phyloP scores from a whole-genome alignment of 176 grass and related monocot species.

The Urochloa ruziziensis region DNA sequence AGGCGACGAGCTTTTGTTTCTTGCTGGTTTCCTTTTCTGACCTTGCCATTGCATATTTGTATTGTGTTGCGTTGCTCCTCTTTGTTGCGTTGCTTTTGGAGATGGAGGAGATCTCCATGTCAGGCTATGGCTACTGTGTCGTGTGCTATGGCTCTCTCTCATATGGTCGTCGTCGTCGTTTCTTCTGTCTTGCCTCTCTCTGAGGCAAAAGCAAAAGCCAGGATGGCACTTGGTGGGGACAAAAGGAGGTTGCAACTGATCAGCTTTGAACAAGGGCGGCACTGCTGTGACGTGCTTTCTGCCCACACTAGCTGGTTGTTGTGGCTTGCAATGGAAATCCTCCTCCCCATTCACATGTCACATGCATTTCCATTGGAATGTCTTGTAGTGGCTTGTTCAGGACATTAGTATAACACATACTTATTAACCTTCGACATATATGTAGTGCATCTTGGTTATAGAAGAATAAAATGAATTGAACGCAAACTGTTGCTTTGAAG shows the following conservation, averaged over 20 bases:
- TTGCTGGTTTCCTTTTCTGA: slow-evolving; percentile 48
- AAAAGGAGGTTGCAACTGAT: slow-evolving; percentile 29
- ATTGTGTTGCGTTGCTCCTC: slow-evolving; percentile 21
- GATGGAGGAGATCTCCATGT: slow-evolving; percentile 51
- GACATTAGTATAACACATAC: neutral
- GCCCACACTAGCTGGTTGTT: slow-evolving; percentile 45
- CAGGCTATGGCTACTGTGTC: slow-evolving; percentile 35
- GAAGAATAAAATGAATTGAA: neutral
- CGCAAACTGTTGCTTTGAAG: neutral
- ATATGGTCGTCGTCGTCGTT: slow-evolving; percentile 18
- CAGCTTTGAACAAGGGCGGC: slow-evolving; percentile 36
- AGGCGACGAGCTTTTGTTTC: slow-evolving; percentile 49
- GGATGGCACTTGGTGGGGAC: slow-evolving; percentile 39
- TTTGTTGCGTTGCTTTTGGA: slow-evolving; percentile 25
- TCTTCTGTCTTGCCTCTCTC: slow-evolving; percentile 3
- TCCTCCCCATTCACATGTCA: slow-evolving; percentile 11
- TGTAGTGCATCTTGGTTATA: too few species aligned
- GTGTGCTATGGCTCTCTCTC: slow-evolving; percentile 12
- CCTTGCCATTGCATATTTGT: neutral
- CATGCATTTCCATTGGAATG: slow-evolving; percentile 15
- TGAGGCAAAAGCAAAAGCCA: slow-evolving; percentile 36
- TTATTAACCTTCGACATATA: neutral
- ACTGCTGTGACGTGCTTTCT: slow-evolving; percentile 34
- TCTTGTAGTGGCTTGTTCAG: neutral
- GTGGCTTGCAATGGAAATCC: slow-evolving; percentile 35